Evolutionary conservation across 2,329 filamentous ascomycete genomes (phyloP).

Genomic region (Harringtonia aguacate): DNA sequence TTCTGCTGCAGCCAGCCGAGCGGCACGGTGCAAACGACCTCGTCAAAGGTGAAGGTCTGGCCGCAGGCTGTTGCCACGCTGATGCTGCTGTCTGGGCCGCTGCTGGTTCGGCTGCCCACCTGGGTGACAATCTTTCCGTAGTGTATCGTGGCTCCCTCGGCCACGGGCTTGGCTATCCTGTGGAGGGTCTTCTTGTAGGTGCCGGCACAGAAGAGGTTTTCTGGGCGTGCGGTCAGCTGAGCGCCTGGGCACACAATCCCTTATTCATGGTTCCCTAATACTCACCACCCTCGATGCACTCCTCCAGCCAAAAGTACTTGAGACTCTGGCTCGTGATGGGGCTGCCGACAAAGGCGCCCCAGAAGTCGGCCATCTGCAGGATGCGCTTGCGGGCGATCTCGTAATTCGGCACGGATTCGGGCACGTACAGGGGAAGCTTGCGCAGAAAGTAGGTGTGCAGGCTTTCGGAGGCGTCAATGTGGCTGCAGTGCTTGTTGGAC

Average conservation of each 20-base stretch:
- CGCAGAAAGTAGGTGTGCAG: constrained; percentile 42
- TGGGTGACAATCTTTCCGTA: constrained; percentile 35
- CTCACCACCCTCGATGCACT: constrained; percentile 61
- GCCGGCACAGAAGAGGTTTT: constrained; percentile 49
- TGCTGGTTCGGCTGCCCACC: constrained; percentile 23
- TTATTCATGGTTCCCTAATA: too few species aligned
- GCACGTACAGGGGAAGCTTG: constrained; percentile 33
- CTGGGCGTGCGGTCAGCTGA: constrained; percentile 24
- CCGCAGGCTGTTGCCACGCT: constrained; percentile 35
- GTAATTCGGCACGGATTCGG: constrained; percentile 28
- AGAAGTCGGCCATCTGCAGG: constrained; percentile 48
- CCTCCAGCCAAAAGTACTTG: constrained; percentile 69
- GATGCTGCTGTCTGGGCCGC: constrained; percentile 17
- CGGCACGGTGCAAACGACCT: constrained; percentile 57
- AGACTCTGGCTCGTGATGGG: constrained; percentile 55
- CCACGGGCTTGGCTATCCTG: constrained; percentile 44
- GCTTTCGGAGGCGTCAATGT: constrained; percentile 35
- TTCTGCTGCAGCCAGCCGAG: constrained; percentile 55
- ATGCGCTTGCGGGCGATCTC: constrained; percentile 30
- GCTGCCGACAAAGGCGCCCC: constrained; percentile 62
- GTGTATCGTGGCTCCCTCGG: constrained; percentile 42
- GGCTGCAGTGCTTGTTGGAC: constrained; percentile 45
- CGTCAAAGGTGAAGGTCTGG: constrained; percentile 45
- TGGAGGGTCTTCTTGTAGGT: constrained; percentile 50
- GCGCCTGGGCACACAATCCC: too few species aligned